These are phyloP conservation scores for Fusarium temperatum DNA, from an alignment of 2,329 filamentous ascomycete species.

Conservation along the genomic window DNA sequence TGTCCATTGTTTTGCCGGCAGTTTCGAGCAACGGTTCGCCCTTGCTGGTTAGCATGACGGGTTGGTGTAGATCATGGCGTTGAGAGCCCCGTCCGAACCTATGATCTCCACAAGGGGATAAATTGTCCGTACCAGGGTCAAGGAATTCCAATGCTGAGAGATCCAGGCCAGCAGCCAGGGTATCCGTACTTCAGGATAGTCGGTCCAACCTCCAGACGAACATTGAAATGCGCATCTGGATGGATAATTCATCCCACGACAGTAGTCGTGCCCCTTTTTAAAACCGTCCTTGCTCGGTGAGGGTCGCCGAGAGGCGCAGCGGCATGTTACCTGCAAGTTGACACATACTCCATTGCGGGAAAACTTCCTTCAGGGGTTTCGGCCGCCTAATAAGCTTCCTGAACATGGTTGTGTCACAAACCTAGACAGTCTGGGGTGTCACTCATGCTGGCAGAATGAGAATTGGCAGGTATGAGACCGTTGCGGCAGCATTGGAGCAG, in stretches of 20 bases:
- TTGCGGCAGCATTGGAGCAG: conserved; percentile 24
- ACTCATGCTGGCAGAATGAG: conserved; percentile 30
- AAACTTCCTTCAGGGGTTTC: conserved; percentile 34
- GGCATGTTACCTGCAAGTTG: conserved; percentile 35
- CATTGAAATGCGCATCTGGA: conserved; percentile 13
- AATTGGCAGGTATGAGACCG: conserved; percentile 26
- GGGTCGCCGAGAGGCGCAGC: conserved; percentile 37
- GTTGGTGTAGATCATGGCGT: conserved; percentile 44
- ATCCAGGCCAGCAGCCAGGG: background rate
- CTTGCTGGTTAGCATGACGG: conserved; percentile 41
- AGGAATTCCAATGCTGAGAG: conserved; percentile 25
- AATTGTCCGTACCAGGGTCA: conserved; percentile 41
- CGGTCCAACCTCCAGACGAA: conserved; percentile 26
- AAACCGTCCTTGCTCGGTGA: conserved; percentile 18
- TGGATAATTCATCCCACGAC: conserved; percentile 21
- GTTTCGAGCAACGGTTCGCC: conserved; percentile 40
- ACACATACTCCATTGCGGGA: conserved; percentile 36
- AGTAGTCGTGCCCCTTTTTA: conserved; percentile 31
- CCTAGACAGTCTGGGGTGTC: conserved; percentile 26
- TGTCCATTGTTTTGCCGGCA: conserved; percentile 36
- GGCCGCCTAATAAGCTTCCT: conserved; percentile 29
- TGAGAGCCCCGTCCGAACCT: conserved; percentile 44
- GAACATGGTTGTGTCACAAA: conserved; percentile 35
- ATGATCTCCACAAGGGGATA: conserved; percentile 46
- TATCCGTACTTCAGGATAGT: conserved; percentile 21